Evolutionary conservation across 2,329 filamentous ascomycete species (phyloP).

Genomic region (Colletotrichum plurivorum): DNA sequence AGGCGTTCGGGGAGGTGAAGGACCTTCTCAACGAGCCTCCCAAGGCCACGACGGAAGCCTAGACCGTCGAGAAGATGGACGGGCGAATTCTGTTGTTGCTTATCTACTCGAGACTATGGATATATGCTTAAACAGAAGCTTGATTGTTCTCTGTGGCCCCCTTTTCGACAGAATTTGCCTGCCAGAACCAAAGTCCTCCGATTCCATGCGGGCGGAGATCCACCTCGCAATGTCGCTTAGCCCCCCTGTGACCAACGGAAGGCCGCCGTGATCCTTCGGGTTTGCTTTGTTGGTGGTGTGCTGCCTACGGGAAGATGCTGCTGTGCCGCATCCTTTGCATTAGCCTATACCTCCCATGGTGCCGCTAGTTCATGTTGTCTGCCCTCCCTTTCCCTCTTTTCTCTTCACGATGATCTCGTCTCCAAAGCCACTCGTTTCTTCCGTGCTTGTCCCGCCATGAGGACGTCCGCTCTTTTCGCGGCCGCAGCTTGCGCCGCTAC

Average conservation of each 20-base stretch:
- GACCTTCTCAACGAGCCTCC: constrained; percentile 41
- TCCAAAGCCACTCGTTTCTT: constrained; percentile 1
- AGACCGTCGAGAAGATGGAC: no score
- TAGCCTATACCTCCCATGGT: not conserved
- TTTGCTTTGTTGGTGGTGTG: not conserved
- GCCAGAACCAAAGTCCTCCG: not conserved
- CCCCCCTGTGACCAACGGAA: not conserved
- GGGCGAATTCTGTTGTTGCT: not conserved
- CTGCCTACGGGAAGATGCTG: constrained; percentile 23
- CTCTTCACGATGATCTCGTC: not conserved
- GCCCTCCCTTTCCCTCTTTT: not conserved
- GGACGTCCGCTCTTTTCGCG: constrained; percentile 15
- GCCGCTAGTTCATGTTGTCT: not conserved
- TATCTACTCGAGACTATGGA: not conserved
- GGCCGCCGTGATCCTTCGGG: constrained; percentile 2
- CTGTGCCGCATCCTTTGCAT: not conserved
- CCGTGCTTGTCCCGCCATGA: not conserved
- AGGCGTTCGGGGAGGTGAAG: constrained; percentile 47
- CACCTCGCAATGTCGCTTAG: constrained; percentile 31
- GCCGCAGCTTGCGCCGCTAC: constrained; percentile 1
- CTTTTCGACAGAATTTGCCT: not conserved
- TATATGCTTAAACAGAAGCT: constrained; percentile 6
- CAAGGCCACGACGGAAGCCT: not conserved
- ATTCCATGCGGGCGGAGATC: not conserved
- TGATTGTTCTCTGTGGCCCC: not conserved